These are phyloP conservation scores for Sindora glabra DNA, from an alignment of 306 rosid species.

Conservation along the genomic window DNA sequence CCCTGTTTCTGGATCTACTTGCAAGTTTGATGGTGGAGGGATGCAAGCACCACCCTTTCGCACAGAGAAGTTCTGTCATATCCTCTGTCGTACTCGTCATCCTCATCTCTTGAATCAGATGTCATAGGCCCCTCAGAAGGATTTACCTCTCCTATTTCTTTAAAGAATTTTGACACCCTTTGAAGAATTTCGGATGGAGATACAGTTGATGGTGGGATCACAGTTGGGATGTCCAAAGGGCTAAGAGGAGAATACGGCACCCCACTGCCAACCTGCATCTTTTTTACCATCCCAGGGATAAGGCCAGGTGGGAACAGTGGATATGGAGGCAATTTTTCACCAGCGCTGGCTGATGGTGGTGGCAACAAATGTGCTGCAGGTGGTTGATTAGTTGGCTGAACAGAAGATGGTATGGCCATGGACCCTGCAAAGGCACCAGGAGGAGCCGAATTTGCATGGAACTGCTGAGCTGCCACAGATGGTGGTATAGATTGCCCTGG, in stretches of 20 bases:
- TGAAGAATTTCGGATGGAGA: conserved; percentile 77
- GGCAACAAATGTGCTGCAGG: conserved; percentile 50
- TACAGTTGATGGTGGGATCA: conserved; percentile 71
- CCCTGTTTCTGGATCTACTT: conserved; percentile 88
- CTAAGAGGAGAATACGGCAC: conserved; percentile 93
- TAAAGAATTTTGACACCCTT: conserved; percentile 77
- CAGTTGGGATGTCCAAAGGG: conserved; percentile 89
- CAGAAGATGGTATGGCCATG: conserved; percentile 58
- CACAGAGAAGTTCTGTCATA: conserved; percentile 51
- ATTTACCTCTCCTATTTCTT: conserved; percentile 91
- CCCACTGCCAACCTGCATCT: conserved; percentile 98
- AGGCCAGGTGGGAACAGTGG: conserved; percentile 97
- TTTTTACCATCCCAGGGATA: conserved; percentile 95
- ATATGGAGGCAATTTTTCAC: conserved; percentile 81
- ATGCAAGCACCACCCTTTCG: conserved; percentile 97
- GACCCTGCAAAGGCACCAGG: conserved; percentile 53
- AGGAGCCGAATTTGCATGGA: conserved; percentile 58
- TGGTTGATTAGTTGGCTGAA: conserved; percentile 54
- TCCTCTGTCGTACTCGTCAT: conserved; percentile 44
- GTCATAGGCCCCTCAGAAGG: conserved; percentile 85
- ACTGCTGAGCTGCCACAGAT: conserved; percentile 47
- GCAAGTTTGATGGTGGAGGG: conserved; percentile 89
- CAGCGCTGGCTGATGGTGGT: conserved; percentile 33
- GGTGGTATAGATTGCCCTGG: conserved; percentile 52
- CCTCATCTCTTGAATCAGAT: conserved; percentile 64